These are phyloP conservation scores for Pythium dissimile DNA, from an alignment of 352 stramenopile genomes.

Conservation along the genomic window DNA sequence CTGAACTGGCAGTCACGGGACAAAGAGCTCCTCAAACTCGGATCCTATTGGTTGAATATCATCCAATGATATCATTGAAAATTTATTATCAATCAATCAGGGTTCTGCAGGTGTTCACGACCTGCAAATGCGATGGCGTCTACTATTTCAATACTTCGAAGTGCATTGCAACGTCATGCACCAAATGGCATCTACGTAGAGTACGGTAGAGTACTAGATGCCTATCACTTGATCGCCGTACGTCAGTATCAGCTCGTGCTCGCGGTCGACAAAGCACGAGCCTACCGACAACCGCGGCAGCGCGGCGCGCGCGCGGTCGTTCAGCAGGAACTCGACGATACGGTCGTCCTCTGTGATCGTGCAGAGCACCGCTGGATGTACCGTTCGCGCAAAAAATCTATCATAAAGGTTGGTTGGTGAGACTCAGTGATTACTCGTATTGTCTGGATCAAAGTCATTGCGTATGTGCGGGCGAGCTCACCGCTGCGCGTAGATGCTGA, in stretches of 20 bases:
- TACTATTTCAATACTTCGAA: neutral
- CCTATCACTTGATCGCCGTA: constrained; percentile 67
- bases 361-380: constrained; percentile 57
- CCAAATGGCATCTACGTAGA: too few relatives aligned
- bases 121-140: too few relatives aligned
- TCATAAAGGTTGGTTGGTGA: neutral
- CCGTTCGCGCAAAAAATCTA: constrained; percentile 63
- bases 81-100: neutral
- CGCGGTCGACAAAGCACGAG: constrained; percentile 56
- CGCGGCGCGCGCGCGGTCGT: constrained; percentile 47
- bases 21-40: neutral
- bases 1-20: constrained; percentile 23
- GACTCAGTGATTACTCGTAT: neutral
- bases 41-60: constrained; percentile 10
- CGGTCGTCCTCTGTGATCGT: constrained; percentile 36
- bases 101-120: too few relatives aligned
- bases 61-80: constrained; percentile 8
- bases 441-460: neutral
- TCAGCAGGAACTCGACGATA: constrained; percentile 61
- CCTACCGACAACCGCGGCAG: constrained; percentile 63
- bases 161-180: neutral
- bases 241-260: constrained; percentile 67
- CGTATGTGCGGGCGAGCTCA: constrained; percentile 14
- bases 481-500: constrained; percentile 73
- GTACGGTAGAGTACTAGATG: neutral